A percentile compares a stretch with the other conserved stretches of the same genome.
Evolutionary conservation across 139 green algal species (phyloP).

Genomic region (Chlamydomonas urium): DNA sequence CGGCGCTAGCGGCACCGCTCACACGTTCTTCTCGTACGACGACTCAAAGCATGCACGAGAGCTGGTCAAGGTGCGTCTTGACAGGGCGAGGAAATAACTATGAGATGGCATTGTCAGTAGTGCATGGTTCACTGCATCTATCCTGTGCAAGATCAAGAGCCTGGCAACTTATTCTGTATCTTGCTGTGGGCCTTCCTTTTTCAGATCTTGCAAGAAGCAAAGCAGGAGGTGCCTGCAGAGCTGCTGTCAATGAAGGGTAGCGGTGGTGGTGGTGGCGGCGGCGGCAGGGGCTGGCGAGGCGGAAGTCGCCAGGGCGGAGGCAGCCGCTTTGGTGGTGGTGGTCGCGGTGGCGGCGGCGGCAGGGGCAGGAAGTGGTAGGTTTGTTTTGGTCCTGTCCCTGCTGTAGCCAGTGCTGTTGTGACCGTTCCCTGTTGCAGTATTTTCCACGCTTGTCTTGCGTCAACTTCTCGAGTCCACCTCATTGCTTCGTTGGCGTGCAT

Average conservation of each 20-base stretch:
- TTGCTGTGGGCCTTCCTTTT: neutral
- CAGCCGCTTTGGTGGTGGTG: too few relatives aligned
- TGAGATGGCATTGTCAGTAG: conserved; percentile 52
- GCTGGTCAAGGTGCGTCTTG: conserved; percentile 43
- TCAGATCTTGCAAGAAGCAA: conserved; percentile 52
- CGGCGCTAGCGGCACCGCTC: conserved; percentile 69
- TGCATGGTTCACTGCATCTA: neutral
- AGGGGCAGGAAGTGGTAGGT: conserved; percentile 27
- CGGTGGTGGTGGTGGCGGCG: conserved; percentile 29
- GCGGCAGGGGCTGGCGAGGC: conserved; percentile 17
- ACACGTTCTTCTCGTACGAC: conserved; percentile 70
- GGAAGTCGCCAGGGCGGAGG: conserved; percentile 24
- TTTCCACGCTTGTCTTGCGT: too few relatives aligned
- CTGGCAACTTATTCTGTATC: neutral
- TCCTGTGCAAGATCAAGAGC: neutral
- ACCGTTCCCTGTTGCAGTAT: too few relatives aligned
- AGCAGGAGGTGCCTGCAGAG: conserved; percentile 49
- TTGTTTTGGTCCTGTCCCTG: too few relatives aligned
- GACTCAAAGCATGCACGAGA: conserved; percentile 68
- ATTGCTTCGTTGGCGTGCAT: too few relatives aligned
- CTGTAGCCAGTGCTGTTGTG: too few relatives aligned
- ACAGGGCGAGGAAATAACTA: conserved; percentile 47
- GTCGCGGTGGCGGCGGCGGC: too few relatives aligned
- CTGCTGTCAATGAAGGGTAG: conserved; percentile 46
- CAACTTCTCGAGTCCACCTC: too few relatives aligned